A percentile compares a stretch with the other conserved stretches of the same genome.
These are phyloP conservation scores for Aspergillus mulundensis DNA, from an alignment of 495 filamentous ascomycete genomes.

Conservation along the genomic window DNA sequence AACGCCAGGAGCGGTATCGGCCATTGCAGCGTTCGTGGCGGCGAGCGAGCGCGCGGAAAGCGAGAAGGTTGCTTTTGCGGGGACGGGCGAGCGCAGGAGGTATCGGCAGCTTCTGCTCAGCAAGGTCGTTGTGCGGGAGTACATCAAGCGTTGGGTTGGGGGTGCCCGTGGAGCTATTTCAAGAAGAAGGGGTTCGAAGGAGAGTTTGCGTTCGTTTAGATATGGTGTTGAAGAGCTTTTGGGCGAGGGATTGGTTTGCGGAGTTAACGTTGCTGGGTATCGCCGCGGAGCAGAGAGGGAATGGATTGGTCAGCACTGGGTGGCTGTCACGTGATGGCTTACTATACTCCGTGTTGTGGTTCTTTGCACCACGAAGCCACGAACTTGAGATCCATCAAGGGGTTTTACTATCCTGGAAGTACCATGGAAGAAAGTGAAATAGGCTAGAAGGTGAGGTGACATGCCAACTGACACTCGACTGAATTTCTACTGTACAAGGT, in stretches of 20 bases:
- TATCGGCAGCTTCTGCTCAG: slow-evolving; percentile 46
- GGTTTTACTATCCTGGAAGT: too few species aligned
- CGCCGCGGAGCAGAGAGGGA: not conserved
- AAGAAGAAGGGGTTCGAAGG: not conserved
- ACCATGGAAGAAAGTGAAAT: too few species aligned
- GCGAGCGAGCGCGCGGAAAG: slow-evolving; percentile 38
- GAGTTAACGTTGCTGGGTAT: not conserved
- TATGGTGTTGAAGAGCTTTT: not conserved
- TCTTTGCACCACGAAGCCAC: too few species aligned
- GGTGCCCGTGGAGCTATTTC: not conserved
- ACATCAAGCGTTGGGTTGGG: slow-evolving; percentile 34
- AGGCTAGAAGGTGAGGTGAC: too few species aligned
- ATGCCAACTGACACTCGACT: too few species aligned
- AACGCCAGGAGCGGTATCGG: slow-evolving; percentile 48
- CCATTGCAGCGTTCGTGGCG: slow-evolving; percentile 43
- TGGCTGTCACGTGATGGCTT: not conserved
- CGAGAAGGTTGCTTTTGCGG: slow-evolving; percentile 32
- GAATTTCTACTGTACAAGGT: too few species aligned
- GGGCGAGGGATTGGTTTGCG: not conserved
- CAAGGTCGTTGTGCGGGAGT: slow-evolving; percentile 36
- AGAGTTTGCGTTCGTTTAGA: not conserved
- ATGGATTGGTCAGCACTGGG: not conserved
- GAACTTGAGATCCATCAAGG: too few species aligned
- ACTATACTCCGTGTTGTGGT: too few species aligned
- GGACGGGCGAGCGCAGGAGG: slow-evolving; percentile 31